A percentile compares a stretch with the other conserved stretches of the same genome.
Evolutionary conservation across 78 protist genomes (phyloP).

Genomic region (Andalucia godoyi): DNA sequence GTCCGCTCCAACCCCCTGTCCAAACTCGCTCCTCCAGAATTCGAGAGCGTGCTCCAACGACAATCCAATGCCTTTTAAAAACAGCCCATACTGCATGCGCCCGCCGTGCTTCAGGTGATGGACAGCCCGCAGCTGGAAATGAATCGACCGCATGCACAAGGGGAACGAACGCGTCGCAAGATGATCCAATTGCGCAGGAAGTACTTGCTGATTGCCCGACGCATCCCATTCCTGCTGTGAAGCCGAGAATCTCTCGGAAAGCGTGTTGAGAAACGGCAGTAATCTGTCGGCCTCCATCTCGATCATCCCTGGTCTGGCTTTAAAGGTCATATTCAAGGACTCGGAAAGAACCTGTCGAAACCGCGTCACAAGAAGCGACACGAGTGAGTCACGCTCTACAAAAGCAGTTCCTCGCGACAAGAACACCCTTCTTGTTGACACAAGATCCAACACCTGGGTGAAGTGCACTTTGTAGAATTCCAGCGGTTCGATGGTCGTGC

Average conservation of each 20-base stretch:
- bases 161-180: slow-evolving; percentile 55
- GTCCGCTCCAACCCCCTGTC: slow-evolving; percentile 28
- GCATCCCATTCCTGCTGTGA: neutral
- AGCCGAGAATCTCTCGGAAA: neutral
- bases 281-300: slow-evolving; percentile 18
- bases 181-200: neutral
- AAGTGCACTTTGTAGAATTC: neutral
- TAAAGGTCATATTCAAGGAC: neutral
- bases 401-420: slow-evolving; percentile 12
- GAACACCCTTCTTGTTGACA: slow-evolving; percentile 11
- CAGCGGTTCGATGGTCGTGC: neutral
- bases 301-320: neutral
- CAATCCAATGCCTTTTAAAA: slow-evolving; percentile 75
- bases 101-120: slow-evolving; percentile 63
- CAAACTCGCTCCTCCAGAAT: slow-evolving; percentile 54
- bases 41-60: slow-evolving; percentile 58
- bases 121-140: slow-evolving; percentile 8
- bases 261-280: neutral
- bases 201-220: neutral
- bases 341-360: neutral
- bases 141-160: slow-evolving; percentile 61
- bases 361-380: neutral
- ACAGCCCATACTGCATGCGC: slow-evolving; percentile 64
- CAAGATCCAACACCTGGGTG: slow-evolving; percentile 8
- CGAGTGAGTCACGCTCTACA: neutral